phyloP scores from a whole-genome alignment of 352 stramenopile genomes.

The Blastocystis sp. region DNA sequence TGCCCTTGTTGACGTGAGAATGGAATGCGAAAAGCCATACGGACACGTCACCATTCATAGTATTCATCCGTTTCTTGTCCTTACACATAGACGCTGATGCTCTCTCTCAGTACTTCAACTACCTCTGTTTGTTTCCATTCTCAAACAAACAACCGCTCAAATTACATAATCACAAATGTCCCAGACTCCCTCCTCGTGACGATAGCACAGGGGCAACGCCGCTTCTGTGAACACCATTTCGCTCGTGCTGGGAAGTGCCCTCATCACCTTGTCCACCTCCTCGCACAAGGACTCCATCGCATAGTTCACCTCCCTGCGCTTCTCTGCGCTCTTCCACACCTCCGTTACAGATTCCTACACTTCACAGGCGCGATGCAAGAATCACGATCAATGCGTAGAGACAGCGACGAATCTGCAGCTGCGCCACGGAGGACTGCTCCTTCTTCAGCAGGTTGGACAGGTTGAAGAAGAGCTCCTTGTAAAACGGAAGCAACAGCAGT shows the following conservation, averaged over 20 bases:
- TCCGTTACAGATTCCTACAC: conserved; percentile 13
- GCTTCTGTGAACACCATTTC: conserved; percentile 48
- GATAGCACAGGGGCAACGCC: conserved; percentile 31
- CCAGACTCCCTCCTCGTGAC: conserved; percentile 6
- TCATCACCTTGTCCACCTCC: conserved; percentile 23
- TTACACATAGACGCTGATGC: no score
- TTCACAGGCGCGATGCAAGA: not conserved
- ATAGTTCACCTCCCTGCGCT: conserved; percentile 4
- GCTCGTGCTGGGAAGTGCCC: not conserved
- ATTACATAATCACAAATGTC: conserved; percentile 64
- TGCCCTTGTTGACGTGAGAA: no score
- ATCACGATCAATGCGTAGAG: conserved; percentile 24
- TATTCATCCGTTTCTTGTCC: no score
- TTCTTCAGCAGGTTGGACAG: not conserved
- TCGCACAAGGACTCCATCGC: not conserved
- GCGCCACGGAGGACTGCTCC: not conserved
- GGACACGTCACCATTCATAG: no score
- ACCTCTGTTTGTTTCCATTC: no score
- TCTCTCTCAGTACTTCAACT: no score
- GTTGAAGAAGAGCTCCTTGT: not conserved
- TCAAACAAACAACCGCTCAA: not conserved
- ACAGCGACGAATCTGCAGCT: conserved; percentile 49
- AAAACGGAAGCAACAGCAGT: conserved; percentile 7
- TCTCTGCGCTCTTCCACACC: not conserved
- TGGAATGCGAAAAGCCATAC: no score